Conservation (phyloP, 2,329 filamentous ascomycete species). For the Beauveria medogensis region DNA sequence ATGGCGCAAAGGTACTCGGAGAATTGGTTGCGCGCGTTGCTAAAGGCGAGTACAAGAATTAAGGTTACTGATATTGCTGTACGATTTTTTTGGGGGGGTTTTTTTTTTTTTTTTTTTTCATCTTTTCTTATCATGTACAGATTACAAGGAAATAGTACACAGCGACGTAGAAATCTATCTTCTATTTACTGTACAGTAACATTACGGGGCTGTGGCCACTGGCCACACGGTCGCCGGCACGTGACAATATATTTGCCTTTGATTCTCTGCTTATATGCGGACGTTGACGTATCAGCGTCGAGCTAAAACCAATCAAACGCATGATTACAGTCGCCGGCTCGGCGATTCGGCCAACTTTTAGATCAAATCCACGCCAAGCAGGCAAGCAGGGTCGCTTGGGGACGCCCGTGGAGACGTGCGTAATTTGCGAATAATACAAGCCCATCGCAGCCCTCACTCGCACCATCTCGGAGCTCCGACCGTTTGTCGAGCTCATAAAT, state of each 20-base stretch:
- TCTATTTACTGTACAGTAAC: too few relatives aligned
- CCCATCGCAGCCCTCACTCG: not conserved
- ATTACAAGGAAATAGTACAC: too few relatives aligned
- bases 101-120: too few relatives aligned
- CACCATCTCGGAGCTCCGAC: not conserved
- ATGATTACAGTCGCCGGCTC: not conserved
- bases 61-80: not conserved
- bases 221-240: too few relatives aligned
- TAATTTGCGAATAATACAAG: not conserved
- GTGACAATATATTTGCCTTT: too few relatives aligned
- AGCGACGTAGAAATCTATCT: too few relatives aligned
- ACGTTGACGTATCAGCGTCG: not conserved
- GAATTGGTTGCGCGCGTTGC: conserved; percentile 34
- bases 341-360: conserved; percentile 3
- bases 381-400: not conserved
- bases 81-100: too few relatives aligned
- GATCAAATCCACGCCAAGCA: not conserved
- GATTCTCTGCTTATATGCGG: not conserved
- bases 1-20: conserved; percentile 52
- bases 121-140: too few relatives aligned
- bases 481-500: not conserved
- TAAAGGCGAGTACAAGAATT: conserved; percentile 24
- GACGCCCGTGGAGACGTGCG: not conserved
- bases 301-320: not conserved
- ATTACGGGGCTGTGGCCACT: too few relatives aligned